Percentiles rank a stretch among this genome's conserved stretches.
Conservation (phyloP, 192 early-diverging fungal genomes). For the Blastocladiella britannica region DNA sequence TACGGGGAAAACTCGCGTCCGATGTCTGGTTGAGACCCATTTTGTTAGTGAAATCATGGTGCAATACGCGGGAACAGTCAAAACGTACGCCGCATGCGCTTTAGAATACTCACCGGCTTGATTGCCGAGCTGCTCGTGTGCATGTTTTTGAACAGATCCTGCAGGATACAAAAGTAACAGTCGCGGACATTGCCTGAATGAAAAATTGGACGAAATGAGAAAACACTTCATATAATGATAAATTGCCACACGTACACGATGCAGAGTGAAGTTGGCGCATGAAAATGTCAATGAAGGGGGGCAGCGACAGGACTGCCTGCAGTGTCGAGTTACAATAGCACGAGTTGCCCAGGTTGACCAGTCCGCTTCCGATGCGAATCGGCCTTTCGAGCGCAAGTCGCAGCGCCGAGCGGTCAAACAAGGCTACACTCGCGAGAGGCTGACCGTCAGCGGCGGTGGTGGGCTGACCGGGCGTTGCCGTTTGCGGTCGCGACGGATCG, state of each 20-base stretch:
- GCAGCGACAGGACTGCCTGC: constrained; percentile 56
- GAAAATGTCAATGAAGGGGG: constrained; percentile 46
- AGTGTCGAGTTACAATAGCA: constrained; percentile 65
- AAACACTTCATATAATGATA: background rate
- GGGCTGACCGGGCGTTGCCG: background rate
- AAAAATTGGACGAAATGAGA: background rate
- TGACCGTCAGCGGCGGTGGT: background rate
- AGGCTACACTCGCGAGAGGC: background rate
- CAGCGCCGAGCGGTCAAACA: background rate
- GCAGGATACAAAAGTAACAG: constrained; percentile 3
- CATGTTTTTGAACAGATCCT: constrained; percentile 2
- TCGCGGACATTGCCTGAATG: constrained; percentile 28
- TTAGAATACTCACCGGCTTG: background rate
- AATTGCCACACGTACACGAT: constrained; percentile 24
- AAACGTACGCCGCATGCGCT: background rate
- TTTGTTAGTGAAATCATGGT: background rate
- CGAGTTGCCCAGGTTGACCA: constrained; percentile 52
- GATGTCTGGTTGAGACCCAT: too few species aligned
- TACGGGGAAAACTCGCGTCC: constrained; percentile 56
- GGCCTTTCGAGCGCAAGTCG: constrained; percentile 1
- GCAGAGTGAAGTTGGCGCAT: constrained; percentile 32
- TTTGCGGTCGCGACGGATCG: background rate
- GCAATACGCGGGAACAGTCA: background rate
- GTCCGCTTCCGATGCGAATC: constrained; percentile 39
- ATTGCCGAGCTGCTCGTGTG: background rate